Conservation (phyloP, 1,284 basidiomycete species). For the Rhodotorula sp. region DNA sequence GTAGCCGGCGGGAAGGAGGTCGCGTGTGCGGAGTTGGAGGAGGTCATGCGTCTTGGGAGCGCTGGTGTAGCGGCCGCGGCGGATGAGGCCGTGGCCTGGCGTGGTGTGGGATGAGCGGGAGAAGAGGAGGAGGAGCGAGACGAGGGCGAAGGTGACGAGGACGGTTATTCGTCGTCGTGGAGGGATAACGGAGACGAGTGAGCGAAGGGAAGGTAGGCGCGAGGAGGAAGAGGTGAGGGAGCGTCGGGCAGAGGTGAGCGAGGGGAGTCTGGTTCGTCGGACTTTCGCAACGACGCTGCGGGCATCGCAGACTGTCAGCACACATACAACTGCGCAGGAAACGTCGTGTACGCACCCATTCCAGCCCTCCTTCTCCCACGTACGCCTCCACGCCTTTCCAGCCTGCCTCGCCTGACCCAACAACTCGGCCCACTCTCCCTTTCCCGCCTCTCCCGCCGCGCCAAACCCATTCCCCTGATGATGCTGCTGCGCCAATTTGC, state of each 20-base stretch:
- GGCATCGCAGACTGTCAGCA: no score
- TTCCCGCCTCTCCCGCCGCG: background rate
- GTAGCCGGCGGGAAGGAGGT: background rate
- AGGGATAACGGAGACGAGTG: constrained; percentile 8
- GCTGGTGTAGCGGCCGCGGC: background rate
- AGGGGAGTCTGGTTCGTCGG: background rate
- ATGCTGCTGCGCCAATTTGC: background rate
- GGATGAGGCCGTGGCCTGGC: background rate
- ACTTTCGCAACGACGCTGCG: background rate
- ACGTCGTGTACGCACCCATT: constrained; percentile 14
- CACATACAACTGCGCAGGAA: background rate
- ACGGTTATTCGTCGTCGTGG: constrained; percentile 16
- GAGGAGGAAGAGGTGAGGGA: constrained; percentile 4
- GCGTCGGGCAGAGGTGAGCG: constrained; percentile 3
- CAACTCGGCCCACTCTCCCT: constrained; percentile 15
- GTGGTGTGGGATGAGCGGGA: background rate
- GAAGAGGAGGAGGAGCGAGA: constrained; percentile 23
- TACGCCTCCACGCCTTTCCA: constrained; percentile 7
- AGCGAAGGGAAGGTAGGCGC: background rate
- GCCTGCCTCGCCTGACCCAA: constrained; percentile 4
- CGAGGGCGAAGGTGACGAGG: constrained; percentile 9
- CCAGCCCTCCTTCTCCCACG: constrained; percentile 21
- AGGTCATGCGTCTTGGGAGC: background rate
- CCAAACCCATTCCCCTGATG: constrained; percentile 7
- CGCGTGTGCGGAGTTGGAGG: background rate